Conservation (phyloP, 2,329 filamentous ascomycete species). For the Beauveria sp. region DNA sequence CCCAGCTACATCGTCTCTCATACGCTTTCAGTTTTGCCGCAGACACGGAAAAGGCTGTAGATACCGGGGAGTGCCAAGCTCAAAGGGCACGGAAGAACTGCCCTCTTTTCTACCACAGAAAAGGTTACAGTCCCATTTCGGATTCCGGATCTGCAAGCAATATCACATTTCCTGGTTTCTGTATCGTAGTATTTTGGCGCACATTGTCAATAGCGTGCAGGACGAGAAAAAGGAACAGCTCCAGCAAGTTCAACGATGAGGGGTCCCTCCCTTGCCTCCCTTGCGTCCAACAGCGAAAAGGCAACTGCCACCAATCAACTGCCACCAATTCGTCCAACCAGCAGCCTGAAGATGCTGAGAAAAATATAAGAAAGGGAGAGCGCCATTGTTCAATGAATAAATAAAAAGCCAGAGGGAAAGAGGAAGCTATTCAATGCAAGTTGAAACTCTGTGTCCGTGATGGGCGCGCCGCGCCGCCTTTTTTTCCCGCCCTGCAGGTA, state of each 20-base stretch:
- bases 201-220: not conserved
- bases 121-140: not conserved
- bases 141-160: not conserved
- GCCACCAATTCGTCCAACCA: not conserved
- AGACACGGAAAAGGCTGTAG: not conserved
- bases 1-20: not conserved
- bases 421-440: not conserved
- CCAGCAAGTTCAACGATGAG: not conserved
- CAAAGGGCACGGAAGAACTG: not conserved
- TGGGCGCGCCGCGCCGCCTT: not conserved
- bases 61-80: not conserved
- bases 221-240: not conserved
- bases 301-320: not conserved
- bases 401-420: not conserved
- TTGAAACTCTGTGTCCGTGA: not conserved
- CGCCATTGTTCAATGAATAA: not conserved
- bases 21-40: not conserved
- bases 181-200: not conserved
- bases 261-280: not conserved
- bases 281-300: not conserved
- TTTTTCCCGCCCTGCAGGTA: constrained; percentile 2
- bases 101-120: not conserved
- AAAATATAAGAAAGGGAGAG: not conserved
- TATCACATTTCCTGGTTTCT: not conserved
- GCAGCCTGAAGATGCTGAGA: not conserved